These are phyloP conservation scores for Bombardia bombarda DNA, from an alignment of 495 filamentous ascomycete species.

Conservation along the genomic window DNA sequence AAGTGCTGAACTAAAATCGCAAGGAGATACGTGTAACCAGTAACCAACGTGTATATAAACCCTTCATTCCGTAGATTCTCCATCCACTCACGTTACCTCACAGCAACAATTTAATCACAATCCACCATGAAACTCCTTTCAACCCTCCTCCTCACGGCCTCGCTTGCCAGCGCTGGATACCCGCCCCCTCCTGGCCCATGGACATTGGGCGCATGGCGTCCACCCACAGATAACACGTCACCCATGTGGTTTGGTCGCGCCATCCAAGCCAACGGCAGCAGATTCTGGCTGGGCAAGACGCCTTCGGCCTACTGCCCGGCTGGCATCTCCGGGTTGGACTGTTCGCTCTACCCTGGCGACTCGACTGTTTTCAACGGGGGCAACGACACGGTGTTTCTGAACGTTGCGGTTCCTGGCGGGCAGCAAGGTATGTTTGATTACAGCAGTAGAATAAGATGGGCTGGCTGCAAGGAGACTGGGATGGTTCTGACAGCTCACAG, in stretches of 20 bases:
- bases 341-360: background rate
- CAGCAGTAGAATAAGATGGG: too few relatives aligned
- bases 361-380: background rate
- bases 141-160: background rate
- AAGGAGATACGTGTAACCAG: too few relatives aligned
- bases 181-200: background rate
- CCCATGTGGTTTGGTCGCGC: background rate
- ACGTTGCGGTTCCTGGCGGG: background rate
- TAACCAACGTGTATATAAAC: too few relatives aligned
- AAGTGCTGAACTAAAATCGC: too few relatives aligned
- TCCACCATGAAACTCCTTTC: background rate
- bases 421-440: slow-evolving; percentile 1
- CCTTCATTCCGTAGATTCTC: too few relatives aligned
- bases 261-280: background rate
- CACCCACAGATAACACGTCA: background rate
- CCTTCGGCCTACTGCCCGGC: background rate
- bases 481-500: background rate
- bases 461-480: too few relatives aligned
- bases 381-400: background rate
- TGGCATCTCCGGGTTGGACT: background rate
- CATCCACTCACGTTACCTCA: too few relatives aligned
- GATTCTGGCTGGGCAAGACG: background rate
- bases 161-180: background rate
- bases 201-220: background rate
- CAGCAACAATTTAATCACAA: too few relatives aligned